Conservation (phyloP, 2,329 filamentous ascomycete genomes). For the Beauveria pseudobassiana region DNA sequence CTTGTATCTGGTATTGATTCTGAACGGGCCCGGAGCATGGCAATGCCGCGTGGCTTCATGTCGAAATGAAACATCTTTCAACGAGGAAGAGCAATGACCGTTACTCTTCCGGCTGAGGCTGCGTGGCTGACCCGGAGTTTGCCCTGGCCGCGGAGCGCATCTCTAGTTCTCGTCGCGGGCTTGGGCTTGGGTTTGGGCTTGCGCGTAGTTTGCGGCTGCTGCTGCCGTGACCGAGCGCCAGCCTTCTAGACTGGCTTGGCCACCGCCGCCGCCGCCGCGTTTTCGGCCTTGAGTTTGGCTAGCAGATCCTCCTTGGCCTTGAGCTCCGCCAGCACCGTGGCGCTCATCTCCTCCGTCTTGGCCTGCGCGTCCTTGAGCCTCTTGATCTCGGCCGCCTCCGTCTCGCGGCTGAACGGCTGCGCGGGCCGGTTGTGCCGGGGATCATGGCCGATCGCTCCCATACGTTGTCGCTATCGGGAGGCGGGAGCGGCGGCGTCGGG, state of each 20-base stretch:
- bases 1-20: not conserved
- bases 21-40: no score
- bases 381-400: constrained; percentile 56
- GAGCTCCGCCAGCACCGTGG: constrained; percentile 51
- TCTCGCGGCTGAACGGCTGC: constrained; percentile 67
- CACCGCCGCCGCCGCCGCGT: constrained; percentile 35
- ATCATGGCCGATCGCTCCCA: constrained; percentile 68
- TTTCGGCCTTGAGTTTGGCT: constrained; percentile 51
- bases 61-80: no score
- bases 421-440: constrained; percentile 55
- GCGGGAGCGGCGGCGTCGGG: constrained; percentile 30
- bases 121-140: not conserved
- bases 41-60: not conserved
- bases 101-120: not conserved
- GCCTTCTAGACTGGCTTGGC: constrained; percentile 23
- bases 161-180: not conserved
- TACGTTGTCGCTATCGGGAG: constrained; percentile 39
- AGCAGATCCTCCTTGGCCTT: constrained; percentile 58
- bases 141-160: not conserved
- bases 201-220: not conserved
- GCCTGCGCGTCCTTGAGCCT: constrained; percentile 55
- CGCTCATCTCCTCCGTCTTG: constrained; percentile 54
- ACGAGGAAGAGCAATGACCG: not conserved
- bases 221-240: not conserved
- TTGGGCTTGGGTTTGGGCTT: not conserved